phyloP scores from a whole-genome alignment of 805 yeast genomes.

The Wickerhamiella australiensis region DNA sequence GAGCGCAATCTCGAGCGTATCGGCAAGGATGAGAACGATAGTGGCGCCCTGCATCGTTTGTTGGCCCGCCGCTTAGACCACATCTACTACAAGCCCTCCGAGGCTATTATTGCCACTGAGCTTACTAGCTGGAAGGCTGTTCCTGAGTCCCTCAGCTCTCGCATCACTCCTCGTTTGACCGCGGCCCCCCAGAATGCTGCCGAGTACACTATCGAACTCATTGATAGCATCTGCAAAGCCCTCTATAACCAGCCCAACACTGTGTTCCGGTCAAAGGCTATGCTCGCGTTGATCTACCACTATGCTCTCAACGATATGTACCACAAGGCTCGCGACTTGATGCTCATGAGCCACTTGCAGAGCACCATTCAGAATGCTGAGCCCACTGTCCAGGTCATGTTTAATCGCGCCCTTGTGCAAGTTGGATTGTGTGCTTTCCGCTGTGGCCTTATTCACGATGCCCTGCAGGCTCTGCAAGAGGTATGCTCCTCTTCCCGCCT shows the following conservation, averaged over 20 bases:
- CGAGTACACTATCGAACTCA: conserved; percentile 41
- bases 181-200: conserved; percentile 25
- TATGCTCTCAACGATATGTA: conserved; percentile 81
- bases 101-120: conserved; percentile 60
- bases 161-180: conserved; percentile 29
- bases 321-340: conserved; percentile 74
- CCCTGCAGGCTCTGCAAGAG: conserved; percentile 79
- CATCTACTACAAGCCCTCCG: conserved; percentile 80
- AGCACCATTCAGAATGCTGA: conserved; percentile 74
- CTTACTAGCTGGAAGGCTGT: conserved; percentile 57
- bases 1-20: conserved; percentile 38
- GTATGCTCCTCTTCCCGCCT: conserved; percentile 74
- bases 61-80: conserved; percentile 79
- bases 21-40: conserved; percentile 25
- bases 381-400: conserved; percentile 74
- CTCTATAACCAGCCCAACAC: conserved; percentile 57
- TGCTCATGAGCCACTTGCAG: conserved; percentile 76
- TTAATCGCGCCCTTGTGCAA: conserved; percentile 91
- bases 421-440: conserved; percentile 94
- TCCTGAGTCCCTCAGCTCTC: conserved; percentile 28
- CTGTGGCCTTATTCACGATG: conserved; percentile 69
- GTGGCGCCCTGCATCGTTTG: conserved; percentile 46
- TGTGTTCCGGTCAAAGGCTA: conserved; percentile 67
- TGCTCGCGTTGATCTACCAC: conserved; percentile 76
- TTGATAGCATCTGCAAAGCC: conserved; percentile 52